Base-by-base conservation (phyloP, 2,329 filamentous ascomycete species). In the Bipolaris cookei region DNA sequence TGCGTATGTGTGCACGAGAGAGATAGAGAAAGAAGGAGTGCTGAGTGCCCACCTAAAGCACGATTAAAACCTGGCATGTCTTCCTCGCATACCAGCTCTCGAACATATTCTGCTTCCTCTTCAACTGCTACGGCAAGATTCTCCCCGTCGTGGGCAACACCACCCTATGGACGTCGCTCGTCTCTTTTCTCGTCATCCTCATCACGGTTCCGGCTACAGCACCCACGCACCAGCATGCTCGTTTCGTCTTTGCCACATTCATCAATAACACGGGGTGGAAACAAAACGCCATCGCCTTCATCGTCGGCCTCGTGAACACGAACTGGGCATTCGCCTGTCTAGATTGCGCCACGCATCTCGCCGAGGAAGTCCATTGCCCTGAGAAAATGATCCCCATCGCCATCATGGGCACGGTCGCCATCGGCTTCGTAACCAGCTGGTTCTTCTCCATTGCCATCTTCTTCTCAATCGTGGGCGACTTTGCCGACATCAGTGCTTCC, bases 221-320 rank as follows among this genome's bases (percentile, higher is more conserved):
- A 6, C 77, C 78, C 1, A 76, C 75, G 1, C 78, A 81, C 58
- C 76, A 81, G 51, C 70, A 76, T 34, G 78, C 80, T 51, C 72
- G 76, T 20, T 83, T 83, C 66, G 82, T 84, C 60, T 84, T 83
- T 62, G 77, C 79, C 0, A 81, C 77, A 37, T 83, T 83, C 62
- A 78, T 80, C 71, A 84, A 83, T 68, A 79, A 79, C 57, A 83
- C 80, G 0, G 82, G 79, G 20, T 83, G 80, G 81, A 54, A 64
- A 8, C 69, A 76, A 42, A 74, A 76, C 56, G 81, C 80, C 20
- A 79, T 84, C 42, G 80, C 80, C 18, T 83, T 83, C 69, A 79
- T 84, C 42, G 79, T 82, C 48, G 82, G 82, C 28, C 73, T 83
- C 5, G 79, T 83, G 55, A 82, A 81, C 61, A 78, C 79, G 16